Percentiles rank a stretch among this genome's conserved stretches.
Conservation (phyloP, 495 filamentous ascomycete species). For the Pyrenula massariospora region DNA sequence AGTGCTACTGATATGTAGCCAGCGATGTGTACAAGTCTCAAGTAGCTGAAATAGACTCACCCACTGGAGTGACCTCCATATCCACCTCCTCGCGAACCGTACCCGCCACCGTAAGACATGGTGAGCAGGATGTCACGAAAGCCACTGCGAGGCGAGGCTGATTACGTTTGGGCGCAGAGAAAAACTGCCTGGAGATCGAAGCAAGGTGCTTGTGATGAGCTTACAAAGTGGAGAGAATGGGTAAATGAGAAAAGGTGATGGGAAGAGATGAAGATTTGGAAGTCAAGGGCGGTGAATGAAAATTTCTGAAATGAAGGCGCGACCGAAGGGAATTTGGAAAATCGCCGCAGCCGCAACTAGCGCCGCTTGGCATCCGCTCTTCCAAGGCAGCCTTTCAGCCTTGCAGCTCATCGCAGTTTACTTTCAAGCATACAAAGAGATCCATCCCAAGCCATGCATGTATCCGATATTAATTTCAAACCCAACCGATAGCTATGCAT, state of each 20-base stretch:
- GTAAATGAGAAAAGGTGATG: constrained; percentile 5
- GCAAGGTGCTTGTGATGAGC: too few species aligned
- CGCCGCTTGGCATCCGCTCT: neutral
- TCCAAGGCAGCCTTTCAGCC: neutral
- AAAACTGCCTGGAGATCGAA: too few species aligned
- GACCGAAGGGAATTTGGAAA: neutral
- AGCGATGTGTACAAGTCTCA: too few species aligned
- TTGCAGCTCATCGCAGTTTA: neutral
- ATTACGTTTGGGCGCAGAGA: too few species aligned
- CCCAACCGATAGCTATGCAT: neutral
- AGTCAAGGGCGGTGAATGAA: constrained; percentile 10
- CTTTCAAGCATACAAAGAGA: neutral
- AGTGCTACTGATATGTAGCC: too few species aligned
- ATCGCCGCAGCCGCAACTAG: neutral
- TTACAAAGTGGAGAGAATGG: constrained; percentile 14
- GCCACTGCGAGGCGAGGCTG: constrained; percentile 9
- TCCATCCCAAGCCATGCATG: neutral
- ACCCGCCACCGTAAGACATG: constrained; percentile 72
- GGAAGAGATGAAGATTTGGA: constrained; percentile 7
- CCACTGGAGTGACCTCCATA: constrained; percentile 28
- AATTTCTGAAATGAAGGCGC: constrained; percentile 2
- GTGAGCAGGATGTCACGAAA: constrained; percentile 6
- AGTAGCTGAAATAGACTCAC: neutral
- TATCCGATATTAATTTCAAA: neutral
- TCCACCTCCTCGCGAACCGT: constrained; percentile 35